Evolutionary conservation across 2,329 filamentous ascomycete species (phyloP), one percentile per base, ranked within the genome.

Genomic region (Bimuria novae-zelandiae): DNA sequence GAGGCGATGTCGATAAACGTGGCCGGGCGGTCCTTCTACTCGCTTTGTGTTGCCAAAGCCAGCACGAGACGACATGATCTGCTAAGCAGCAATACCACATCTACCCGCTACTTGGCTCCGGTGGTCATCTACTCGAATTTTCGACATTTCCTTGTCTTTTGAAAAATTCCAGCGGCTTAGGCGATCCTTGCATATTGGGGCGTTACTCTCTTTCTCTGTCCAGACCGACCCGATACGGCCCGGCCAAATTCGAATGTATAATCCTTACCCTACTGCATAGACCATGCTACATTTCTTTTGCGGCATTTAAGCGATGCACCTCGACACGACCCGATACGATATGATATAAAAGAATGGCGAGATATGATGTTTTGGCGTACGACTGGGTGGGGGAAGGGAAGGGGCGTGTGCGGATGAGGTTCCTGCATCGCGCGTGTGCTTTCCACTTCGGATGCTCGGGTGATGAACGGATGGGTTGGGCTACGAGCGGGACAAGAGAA

Each of bases 151-250:
- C 36, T 36, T 21, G 12, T 23, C 39, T 16, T 39, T 47, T 41
- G 40, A 37, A 52, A 55, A 51, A 49, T 35, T 42, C 39, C 29
- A 49, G 21, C 54, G 49, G 33, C 43, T 51, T 48, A 37, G 44
- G 44, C 43, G n/a, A 46, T 19, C 33, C 39, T 48, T 55, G 53
- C 54, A 56, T 56, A 52, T 39, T 21, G 54, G 17, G 49, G 49
- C 52, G 47, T 54, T 51, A 17, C 42, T 47, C 47, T 43, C 42
- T 14, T 46, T 51, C 33, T 21, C 5, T 33, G 7, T 40, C 23
- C 23, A 39, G 45, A 21, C 43, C 27, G 39, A 29, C 19, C 19
- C 12, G 32, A 42, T 21, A 7, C 29, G 42, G 41, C 23, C 43
- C 29, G 46, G 40, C 19, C n/a, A 17, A 29, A 39, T 29, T 16